Conservation (phyloP, 2,329 filamentous ascomycete species). For the Aureobasidium namibiae region DNA sequence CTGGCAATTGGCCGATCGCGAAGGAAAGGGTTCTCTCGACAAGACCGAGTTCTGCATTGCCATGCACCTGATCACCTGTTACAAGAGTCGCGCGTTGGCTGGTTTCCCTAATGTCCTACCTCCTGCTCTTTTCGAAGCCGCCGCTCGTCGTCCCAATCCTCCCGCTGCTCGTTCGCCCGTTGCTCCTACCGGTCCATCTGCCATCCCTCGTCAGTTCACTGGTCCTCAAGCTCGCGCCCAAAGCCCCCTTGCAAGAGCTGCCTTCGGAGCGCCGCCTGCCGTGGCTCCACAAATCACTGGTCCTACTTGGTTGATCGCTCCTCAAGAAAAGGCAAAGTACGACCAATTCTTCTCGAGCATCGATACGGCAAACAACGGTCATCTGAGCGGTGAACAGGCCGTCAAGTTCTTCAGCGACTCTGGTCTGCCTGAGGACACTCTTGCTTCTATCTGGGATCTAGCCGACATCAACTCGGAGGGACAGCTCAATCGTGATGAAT, state of each 20-base stretch:
- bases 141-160: slow-evolving; percentile 56
- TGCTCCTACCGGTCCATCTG: slow-evolving; percentile 47
- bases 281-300: slow-evolving; percentile 48
- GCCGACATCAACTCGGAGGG: slow-evolving; percentile 90
- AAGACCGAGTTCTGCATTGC: slow-evolving; percentile 93
- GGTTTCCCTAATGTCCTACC: slow-evolving; percentile 74
- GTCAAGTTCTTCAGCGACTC: slow-evolving; percentile 93
- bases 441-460: slow-evolving; percentile 96
- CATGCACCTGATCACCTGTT: slow-evolving; percentile 92
- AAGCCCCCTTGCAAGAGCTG: slow-evolving; percentile 47
- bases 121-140: slow-evolving; percentile 81
- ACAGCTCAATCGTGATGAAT: slow-evolving; percentile 77
- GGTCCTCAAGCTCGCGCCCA: slow-evolving; percentile 52
- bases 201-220: slow-evolving; percentile 77
- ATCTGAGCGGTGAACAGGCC: slow-evolving; percentile 87
- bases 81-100: slow-evolving; percentile 74
- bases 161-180: slow-evolving; percentile 34
- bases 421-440: slow-evolving; percentile 73
- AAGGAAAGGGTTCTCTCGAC: slow-evolving; percentile 80
- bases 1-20: slow-evolving; percentile 90
- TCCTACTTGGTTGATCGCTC: slow-evolving; percentile 72
- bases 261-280: slow-evolving; percentile 40
- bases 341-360: slow-evolving; percentile 78
- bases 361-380: slow-evolving; percentile 72
- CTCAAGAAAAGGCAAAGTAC: slow-evolving; percentile 78